Evolutionary conservation across 2,329 filamentous ascomycete species (phyloP).

Genomic region (Hymenoscyphus salicellus): DNA sequence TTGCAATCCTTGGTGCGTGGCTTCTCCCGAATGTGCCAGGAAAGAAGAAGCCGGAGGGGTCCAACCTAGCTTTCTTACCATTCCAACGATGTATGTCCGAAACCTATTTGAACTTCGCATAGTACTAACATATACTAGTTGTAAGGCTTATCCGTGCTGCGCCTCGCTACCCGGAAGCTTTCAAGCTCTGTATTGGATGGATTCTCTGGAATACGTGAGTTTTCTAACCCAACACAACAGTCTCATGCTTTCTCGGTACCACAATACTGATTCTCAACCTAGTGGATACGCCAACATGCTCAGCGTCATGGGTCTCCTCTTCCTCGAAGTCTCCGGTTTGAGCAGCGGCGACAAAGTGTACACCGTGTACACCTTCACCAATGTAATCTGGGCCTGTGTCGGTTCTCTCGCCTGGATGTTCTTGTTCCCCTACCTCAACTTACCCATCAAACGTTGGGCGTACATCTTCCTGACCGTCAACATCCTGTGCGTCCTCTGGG

Average conservation of each 20-base stretch:
- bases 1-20: conserved; percentile 6
- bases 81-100: conserved; percentile 6
- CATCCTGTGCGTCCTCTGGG: conserved; percentile 6
- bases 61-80: conserved; percentile 7
- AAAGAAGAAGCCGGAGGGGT: conserved; percentile 1
- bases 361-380: conserved; percentile 9
- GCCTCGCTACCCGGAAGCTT: conserved; percentile 6
- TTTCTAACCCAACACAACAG: neutral
- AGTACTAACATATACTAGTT: neutral
- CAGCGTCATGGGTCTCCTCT: conserved; percentile 6
- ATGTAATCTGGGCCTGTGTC: conserved; percentile 6
- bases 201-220: conserved; percentile 7
- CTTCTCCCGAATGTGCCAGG: conserved; percentile 7
- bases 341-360: conserved; percentile 5
- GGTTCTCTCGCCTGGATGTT: conserved; percentile 9
- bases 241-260: neutral
- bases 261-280: neutral
- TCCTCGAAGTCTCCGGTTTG: conserved; percentile 7
- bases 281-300: conserved; percentile 1
- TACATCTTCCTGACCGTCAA: conserved; percentile 6
- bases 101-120: neutral
- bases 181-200: conserved; percentile 12
- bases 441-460: conserved; percentile 9
- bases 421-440: conserved; percentile 8
- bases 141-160: conserved; percentile 3